These are phyloP conservation scores for Malus hybrid DNA, from an alignment of 331 rosid species.

Conservation along the genomic window DNA sequence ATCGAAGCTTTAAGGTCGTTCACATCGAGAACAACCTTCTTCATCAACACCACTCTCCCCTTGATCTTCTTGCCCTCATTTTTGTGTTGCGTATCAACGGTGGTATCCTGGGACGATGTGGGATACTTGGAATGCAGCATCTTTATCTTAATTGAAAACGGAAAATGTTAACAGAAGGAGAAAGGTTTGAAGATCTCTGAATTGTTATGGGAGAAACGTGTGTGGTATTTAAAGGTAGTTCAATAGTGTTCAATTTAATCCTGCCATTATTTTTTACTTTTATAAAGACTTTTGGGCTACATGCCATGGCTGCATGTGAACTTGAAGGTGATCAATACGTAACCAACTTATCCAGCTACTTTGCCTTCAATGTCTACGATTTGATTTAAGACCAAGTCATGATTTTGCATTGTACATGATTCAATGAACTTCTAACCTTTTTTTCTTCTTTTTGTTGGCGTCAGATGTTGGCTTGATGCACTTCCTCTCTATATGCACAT, in stretches of 20 bases:
- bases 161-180: not conserved
- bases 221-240: not conserved
- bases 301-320: not conserved
- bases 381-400: not conserved
- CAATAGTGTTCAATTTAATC: not conserved
- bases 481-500: no score
- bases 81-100: not conserved
- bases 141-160: not conserved
- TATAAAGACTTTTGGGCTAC: not conserved
- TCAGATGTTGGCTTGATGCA: no score
- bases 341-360: not conserved
- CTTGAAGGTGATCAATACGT: not conserved
- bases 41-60: constrained; percentile 55
- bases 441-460: no score
- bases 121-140: not conserved
- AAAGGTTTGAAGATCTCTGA: not conserved
- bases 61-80: constrained; percentile 20
- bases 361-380: not conserved
- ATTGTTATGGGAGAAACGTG: not conserved
- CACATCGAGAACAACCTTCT: constrained; percentile 36
- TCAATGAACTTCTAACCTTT: not conserved
- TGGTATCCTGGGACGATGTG: not conserved
- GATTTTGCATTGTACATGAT: not conserved
- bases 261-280: not conserved
- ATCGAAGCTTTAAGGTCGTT: constrained; percentile 14